Evolutionary conservation across 2,329 filamentous ascomycete species (phyloP), one percentile per base, ranked within the genome.

Genomic region (Coniochaeta sp.): DNA sequence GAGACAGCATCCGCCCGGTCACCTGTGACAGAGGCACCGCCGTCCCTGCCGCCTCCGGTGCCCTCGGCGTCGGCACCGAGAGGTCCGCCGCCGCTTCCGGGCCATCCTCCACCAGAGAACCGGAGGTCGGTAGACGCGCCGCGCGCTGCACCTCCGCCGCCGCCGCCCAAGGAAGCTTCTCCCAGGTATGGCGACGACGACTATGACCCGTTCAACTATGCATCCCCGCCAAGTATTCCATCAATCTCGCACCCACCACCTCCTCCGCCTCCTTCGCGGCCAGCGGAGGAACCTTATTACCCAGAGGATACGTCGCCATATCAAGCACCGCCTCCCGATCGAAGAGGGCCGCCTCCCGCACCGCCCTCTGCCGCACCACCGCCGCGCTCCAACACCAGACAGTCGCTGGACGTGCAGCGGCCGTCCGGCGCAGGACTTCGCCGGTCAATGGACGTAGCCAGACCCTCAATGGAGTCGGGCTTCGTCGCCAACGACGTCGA

Each of bases 401-500:
- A 84, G 69, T 91, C 89, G 14, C 67, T 87, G 58, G 90, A 95
- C 67, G 75, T 87, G 14, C 77, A 81, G 38, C 81, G 88, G 62
- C 74, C 69, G 40, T 6, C 30, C 10, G 61, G 59, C 59, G 74
- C 80, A 14, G 70, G 71, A n/a, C 73, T 69, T 16, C 75, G 82
- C 54, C 74, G 83, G 42, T 96, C 92, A 3, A 85, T 90, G 73
- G 95, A 99, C 65, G 78, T 89, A 60, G 74, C 82, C 42, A 85
- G 93, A 55, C 88, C 90, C 22, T 89, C 88, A 6, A 82, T 87
- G 72, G 90, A 93, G 65, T 86, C 88, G 52, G 90, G 91, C 1
- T 96, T 87, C 69, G 93, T 98, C 63, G 95, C 95, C 44, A 88
- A 87, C 60, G 93, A 98, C 62, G 75, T 98, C 60, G 93, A 98